Base-by-base conservation (phyloP, 805 yeast species). In the Candida quercuum region DNA sequence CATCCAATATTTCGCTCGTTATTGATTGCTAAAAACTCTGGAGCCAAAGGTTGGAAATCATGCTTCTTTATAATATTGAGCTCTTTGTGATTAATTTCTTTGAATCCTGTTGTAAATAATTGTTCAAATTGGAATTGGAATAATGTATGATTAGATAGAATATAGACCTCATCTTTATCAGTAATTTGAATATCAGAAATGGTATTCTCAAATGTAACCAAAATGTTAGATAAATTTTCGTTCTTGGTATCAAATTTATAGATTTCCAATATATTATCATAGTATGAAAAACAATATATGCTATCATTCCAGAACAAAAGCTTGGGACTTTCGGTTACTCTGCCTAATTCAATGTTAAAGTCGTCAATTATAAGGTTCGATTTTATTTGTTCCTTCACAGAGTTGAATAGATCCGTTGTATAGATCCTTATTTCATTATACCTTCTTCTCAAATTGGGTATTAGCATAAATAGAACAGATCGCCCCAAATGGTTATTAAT, bases 1-100 rank as follows among this genome's bases (percentile, higher is more conserved):
- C 67, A 64, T 5, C 67, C 70, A 33, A 57, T 49, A 1, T 52
- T 41, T 31, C 57, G 48, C 2, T 39, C 28, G 6, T 51, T 40
- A 33, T 57, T 62, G 8, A 63, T 38, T 0, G 66, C 48, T 21
- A 69, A 33, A 33, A 54, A 45, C 11, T 47, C 40, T 9, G 67
- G 32, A 13, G 22, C 9, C 20, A 29, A 18, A 12, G 23, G 5
- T 18, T 11, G 6, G 13, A 29, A 29, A 4, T 29, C 16, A 9
- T 19, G 11, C 3, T 29, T 3, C 11, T 40, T 20, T 2, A 33
- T 38, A 18, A 38, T 27, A 8, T 18, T 31, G 5, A 24, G 33
- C 22, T 31, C 30, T 14, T 28, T 14, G 12, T 18, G 13, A 8
- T 20, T 18, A 5, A 20, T 16, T n/a, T 21, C n/a, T 3, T 36